Base-by-base conservation (phyloP, 495 filamentous ascomycete species). In the Trichocladium uniseriatum region DNA sequence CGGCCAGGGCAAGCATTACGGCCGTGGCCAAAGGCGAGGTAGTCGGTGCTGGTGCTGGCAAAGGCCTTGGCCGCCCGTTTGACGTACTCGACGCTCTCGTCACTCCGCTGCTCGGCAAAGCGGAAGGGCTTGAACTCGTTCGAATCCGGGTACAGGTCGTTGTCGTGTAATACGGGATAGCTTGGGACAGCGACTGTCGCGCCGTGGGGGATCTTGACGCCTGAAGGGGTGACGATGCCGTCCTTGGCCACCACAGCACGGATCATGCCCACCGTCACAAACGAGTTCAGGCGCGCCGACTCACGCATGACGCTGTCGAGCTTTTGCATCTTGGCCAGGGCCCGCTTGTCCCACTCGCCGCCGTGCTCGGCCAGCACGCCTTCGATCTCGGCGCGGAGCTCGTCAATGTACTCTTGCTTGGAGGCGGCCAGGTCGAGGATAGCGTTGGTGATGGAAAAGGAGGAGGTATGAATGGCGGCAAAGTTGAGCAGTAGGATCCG, bases 381-480 rank as follows among this genome's bases (percentile, higher is more conserved):
- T 20, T 55, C 41, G 28, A 80, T 68, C 58, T 85, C 81, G 34
- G 71, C 68, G 2, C 78, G 66, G 14, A 84, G 59, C 40, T 67
- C 67, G 22, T 72, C 59, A 15, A 81, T 53, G 52, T 70, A 75
- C 49, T 76, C 69, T 27, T 49, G 58, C 45, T 56, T 50, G 28
- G 50, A 51, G 18, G 46, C 32, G 16, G 43, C 52, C 14, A 66
- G 52, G 19, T 61, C 60, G 5, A 62, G 46, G 29, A 66, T 42
- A 35, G 49, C 60, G 38, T 50, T 43, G 11, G 72, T 75, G 22
- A 73, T 67, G 22, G 65, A 56, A 18, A 76, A 67, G 22, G 67
- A 69, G 15, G 72, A 69, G 1, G 77, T 76, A 54, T 77, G 74
- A 35, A 77, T 72, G 1, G 73, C 63, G 11, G 65, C 72, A 43